These are phyloP conservation scores for thale cress (Arabidopsis thaliana) DNA, from an alignment of 345 rosid genomes.

Conservation along the genomic window DNA sequence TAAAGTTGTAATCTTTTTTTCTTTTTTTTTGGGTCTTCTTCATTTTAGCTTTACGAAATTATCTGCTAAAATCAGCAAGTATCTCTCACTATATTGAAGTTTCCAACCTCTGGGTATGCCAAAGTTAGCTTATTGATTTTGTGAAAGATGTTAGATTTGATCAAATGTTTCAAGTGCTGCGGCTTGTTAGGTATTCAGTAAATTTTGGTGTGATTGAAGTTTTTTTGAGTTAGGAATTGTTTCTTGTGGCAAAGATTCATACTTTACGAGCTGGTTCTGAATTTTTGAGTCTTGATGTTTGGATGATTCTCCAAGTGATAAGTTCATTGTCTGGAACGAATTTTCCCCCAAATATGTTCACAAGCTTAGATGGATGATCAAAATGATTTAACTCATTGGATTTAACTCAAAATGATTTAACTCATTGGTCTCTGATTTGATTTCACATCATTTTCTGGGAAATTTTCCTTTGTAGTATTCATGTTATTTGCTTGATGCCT, in stretches of 20 bases:
- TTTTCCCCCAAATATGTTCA: constrained; percentile 2
- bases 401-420: constrained; percentile 5
- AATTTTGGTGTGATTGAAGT: constrained; percentile 24
- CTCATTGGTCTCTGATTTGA: background rate
- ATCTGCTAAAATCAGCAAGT: constrained; percentile 41
- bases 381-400: constrained; percentile 5
- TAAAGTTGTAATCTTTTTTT: constrained; percentile 37
- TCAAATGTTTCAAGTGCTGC: constrained; percentile 28
- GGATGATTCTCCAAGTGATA: constrained; percentile 13
- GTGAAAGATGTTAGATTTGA: constrained; percentile 30
- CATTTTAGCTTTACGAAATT: constrained; percentile 18
- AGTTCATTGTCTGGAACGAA: background rate
- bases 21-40: background rate
- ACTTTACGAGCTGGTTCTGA: constrained; percentile 12
- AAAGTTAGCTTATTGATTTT: constrained; percentile 32
- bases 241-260: constrained; percentile 4
- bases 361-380: constrained; percentile 28
- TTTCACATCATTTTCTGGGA: background rate
- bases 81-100: constrained; percentile 28
- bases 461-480: background rate
- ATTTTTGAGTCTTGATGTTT: constrained; percentile 19
- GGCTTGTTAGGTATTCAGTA: constrained; percentile 19
- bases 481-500: constrained; percentile 28
- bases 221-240: background rate
- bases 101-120: constrained; percentile 37